Evolutionary conservation across 2,329 filamentous ascomycete genomes (phyloP).

Genomic region (Fusarium euwallaceae): DNA sequence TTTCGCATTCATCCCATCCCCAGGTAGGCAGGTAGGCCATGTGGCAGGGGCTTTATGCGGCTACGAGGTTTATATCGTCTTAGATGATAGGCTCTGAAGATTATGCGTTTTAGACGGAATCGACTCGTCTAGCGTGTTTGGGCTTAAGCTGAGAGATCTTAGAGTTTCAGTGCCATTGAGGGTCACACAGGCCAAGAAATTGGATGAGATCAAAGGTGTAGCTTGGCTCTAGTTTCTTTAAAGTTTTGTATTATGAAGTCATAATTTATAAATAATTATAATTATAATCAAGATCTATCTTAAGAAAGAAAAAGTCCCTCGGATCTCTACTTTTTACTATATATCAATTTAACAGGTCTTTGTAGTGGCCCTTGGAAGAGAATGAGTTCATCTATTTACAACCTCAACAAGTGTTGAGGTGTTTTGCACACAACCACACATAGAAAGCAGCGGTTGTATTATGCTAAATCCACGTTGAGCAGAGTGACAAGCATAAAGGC

Average conservation of each 20-base stretch:
- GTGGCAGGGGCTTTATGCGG: constrained; percentile 6
- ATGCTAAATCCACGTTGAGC: fast-evolving
- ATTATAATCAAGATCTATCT: not conserved
- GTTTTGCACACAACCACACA: not conserved
- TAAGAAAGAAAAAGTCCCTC: not conserved
- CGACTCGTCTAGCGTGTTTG: not conserved
- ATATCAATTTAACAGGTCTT: not conserved
- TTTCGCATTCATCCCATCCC: not conserved
- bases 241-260: not conserved
- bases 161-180: not conserved
- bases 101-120: not conserved
- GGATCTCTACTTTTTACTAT: not conserved
- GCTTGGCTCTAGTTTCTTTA: not conserved
- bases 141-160: not conserved
- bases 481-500: not conserved
- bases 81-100: not conserved
- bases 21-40: not conserved
- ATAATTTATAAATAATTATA: not conserved
- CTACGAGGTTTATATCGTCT: not conserved
- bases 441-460: not conserved
- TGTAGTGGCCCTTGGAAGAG: not conserved
- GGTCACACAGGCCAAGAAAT: not conserved
- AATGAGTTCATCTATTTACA: not conserved
- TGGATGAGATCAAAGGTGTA: not conserved
- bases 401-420: not conserved